phyloP scores from a whole-genome alignment of 2,329 filamentous ascomycete genomes.

The Penicillium sp. region DNA sequence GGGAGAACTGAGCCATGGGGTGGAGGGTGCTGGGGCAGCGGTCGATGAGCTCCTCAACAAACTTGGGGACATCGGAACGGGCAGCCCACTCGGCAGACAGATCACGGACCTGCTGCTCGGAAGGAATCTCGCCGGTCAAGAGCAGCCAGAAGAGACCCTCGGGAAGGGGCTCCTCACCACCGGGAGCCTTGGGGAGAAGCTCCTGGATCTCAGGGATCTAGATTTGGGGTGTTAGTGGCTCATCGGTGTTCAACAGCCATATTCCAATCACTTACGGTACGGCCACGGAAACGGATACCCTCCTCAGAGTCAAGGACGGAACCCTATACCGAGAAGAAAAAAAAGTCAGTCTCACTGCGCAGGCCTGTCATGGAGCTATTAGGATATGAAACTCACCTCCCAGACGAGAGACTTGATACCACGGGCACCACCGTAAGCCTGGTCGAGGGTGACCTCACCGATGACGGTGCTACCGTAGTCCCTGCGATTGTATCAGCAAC shows the following conservation, averaged over 20 bases:
- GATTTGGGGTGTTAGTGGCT: constrained; percentile 4
- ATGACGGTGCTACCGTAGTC: constrained; percentile 94
- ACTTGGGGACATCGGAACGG: constrained; percentile 94
- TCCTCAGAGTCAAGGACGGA: constrained; percentile 98
- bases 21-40: constrained; percentile 98
- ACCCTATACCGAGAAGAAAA: constrained; percentile 49
- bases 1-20: constrained; percentile 99
- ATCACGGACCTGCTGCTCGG: constrained; percentile 96
- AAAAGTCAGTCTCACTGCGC: background rate
- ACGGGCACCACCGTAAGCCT: constrained; percentile 98
- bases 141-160: constrained; percentile 99
- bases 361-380: background rate
- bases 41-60: constrained; percentile 99
- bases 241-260: background rate
- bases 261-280: constrained; percentile 61
- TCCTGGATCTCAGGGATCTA: constrained; percentile 97
- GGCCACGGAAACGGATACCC: constrained; percentile 98
- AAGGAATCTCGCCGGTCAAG: constrained; percentile 94
- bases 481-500: constrained; percentile 49
- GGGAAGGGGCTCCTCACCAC: constrained; percentile 93
- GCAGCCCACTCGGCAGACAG: constrained; percentile 99
- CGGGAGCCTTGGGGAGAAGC: constrained; percentile 93
- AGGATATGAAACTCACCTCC: constrained; percentile 60
- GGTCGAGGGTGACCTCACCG: constrained; percentile 97
- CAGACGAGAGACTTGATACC: constrained; percentile 98